Evolutionary conservation across 805 yeast genomes (phyloP), one percentile per base, ranked within the genome.

Genomic region (Kodamaea restingae): DNA sequence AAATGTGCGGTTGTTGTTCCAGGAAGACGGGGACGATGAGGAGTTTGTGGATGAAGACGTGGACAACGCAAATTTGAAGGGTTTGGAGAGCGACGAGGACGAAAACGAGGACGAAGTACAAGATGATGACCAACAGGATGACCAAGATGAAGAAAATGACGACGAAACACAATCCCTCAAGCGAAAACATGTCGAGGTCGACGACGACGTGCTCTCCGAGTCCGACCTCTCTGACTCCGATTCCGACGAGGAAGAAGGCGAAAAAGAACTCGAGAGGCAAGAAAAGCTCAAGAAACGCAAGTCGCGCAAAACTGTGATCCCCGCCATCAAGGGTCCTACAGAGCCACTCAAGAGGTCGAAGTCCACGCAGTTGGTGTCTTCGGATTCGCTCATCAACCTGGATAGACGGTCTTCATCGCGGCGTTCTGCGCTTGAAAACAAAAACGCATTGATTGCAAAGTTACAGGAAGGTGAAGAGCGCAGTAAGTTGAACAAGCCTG

Each of bases 331-430:
- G 46, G 24, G 26, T 4, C 38, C 38, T 3, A 28, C 14, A 6
- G 18, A 32, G 18, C 41, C 69, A 18, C 46, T 42, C 47, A 67
- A 45, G 53, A 67, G 65, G 45, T 54, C 47, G 14, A 43, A 39
- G 15, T 15, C 18, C 5, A 24, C 42, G 4, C 35, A 14, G 15
- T 30, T 50, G 36, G 47, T 75, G 4, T 52, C 67, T 4, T 55
- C 83, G 0, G 81, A 74, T 9, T 65, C 78, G 11, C 55, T 85
- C 18, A 54, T 83, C 15, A 60, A 70, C 11, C 58, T 67, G 1
- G 67, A 67, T 4, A 70, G 95, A 56, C 70, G 96, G 51, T 76
- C 83, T 0, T 85, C 95, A 0, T 76, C 87, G 12, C 76, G 98
- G 56, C 65, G 77, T 7, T 74, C 95, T 0, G 93, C 95, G 0